Evolutionary conservation across 2,329 filamentous ascomycete species (phyloP).

Genomic region (Eutypella sp.): DNA sequence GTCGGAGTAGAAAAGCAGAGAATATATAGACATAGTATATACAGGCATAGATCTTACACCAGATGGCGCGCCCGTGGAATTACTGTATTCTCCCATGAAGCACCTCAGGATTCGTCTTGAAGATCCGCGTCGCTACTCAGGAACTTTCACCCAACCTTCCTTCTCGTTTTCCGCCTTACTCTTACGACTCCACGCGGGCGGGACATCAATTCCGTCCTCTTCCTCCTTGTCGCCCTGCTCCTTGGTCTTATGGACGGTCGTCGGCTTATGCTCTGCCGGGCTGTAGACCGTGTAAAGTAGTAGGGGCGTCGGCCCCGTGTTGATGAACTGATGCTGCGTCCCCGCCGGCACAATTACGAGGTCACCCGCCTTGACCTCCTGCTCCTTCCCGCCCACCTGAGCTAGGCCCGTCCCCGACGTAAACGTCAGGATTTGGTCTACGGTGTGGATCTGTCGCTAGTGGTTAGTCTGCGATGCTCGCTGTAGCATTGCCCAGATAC

Average conservation of each 20-base stretch:
- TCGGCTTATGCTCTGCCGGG: constrained; percentile 56
- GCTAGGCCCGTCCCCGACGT: constrained; percentile 55
- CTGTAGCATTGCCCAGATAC: not conserved
- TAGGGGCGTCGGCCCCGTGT: constrained; percentile 52
- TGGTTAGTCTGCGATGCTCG: constrained; percentile 11
- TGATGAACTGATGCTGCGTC: constrained; percentile 62
- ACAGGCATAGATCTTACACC: no score
- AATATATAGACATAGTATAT: no score
- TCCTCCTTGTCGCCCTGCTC: constrained; percentile 59
- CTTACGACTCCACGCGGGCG: constrained; percentile 53
- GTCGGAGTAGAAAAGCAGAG: no score
- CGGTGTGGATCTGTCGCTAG: constrained; percentile 42
- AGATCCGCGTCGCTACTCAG: no score
- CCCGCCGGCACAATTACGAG: constrained; percentile 52
- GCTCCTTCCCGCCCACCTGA: constrained; percentile 54
- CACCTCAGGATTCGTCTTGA: no score
- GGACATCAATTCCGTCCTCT: constrained; percentile 55
- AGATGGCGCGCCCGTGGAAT: no score
- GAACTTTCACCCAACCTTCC: constrained; percentile 44
- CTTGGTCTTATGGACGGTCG: constrained; percentile 57
- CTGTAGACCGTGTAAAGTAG: constrained; percentile 60
- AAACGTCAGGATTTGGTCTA: constrained; percentile 62
- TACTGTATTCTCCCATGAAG: no score
- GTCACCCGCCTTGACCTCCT: constrained; percentile 36
- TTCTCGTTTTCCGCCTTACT: constrained; percentile 55